phyloP scores from a whole-genome alignment of 495 filamentous ascomycete species.

The Beverwykella pulmonaria region DNA sequence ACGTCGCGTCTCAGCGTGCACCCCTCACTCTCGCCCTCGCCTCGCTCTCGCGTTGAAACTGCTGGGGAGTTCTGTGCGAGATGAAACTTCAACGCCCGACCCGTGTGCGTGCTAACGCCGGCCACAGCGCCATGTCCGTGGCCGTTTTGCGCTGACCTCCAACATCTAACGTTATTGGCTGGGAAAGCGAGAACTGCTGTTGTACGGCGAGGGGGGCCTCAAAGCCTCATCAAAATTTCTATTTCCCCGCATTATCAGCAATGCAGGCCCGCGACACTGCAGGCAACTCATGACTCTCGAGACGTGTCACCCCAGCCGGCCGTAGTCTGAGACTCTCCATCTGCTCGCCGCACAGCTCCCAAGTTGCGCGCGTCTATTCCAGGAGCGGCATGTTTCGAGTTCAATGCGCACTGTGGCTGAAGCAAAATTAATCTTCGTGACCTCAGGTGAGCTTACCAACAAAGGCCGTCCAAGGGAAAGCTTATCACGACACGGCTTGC shows the following conservation, averaged over 20 bases:
- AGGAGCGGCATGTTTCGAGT: slow-evolving; percentile 21
- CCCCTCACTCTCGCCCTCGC: too few species aligned
- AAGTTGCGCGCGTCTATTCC: slow-evolving; percentile 6
- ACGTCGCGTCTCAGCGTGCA: too few species aligned
- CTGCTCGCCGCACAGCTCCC: not conserved
- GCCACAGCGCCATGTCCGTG: slow-evolving; percentile 16
- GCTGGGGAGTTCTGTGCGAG: not conserved
- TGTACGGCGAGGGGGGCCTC: slow-evolving; percentile 1
- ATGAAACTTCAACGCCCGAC: slow-evolving; percentile 2
- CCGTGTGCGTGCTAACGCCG: slow-evolving; percentile 8
- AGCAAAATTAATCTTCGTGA: slow-evolving; percentile 25
- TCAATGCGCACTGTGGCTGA: slow-evolving; percentile 22
- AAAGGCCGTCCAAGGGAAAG: not conserved
- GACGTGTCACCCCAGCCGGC: not conserved
- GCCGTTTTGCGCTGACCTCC: too few species aligned
- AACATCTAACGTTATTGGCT: too few species aligned
- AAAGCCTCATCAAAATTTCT: not conserved
- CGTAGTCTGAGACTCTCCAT: not conserved
- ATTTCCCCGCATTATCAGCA: slow-evolving; percentile 30
- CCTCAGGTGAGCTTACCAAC: slow-evolving; percentile 3
- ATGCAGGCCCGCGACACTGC: not conserved
- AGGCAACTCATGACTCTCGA: slow-evolving; percentile 3
- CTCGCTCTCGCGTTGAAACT: not conserved
- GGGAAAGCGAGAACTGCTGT: not conserved
- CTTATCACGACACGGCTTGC: too few species aligned